phyloP scores from a whole-genome alignment of 768 basidiomycete species.

The Mrakia blollopis region DNA sequence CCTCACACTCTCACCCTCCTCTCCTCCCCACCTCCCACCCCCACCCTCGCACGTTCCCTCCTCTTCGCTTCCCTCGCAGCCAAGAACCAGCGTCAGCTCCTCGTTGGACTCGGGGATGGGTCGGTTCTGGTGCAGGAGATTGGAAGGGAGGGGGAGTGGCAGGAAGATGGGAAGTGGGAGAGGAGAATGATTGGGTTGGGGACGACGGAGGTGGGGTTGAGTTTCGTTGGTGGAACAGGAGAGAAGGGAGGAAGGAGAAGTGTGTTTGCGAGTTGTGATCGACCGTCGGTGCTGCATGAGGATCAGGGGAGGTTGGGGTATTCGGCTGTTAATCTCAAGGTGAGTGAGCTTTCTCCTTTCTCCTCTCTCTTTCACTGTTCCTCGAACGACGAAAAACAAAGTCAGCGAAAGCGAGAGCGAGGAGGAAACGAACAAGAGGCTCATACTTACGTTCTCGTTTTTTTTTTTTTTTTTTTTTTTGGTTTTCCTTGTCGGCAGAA shows the following conservation, averaged over 20 bases:
- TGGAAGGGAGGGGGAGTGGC: not conserved
- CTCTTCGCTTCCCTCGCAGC: constrained; percentile 57
- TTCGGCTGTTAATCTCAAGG: constrained; percentile 70
- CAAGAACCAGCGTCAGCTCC: constrained; percentile 43
- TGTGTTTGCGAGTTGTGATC: constrained; percentile 67
- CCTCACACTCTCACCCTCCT: constrained; percentile 36
- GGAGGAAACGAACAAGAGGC: no score
- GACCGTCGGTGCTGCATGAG: constrained; percentile 66
- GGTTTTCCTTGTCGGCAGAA: no score
- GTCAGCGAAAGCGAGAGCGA: no score
- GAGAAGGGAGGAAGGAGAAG: no score
- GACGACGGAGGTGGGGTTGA: constrained; percentile 10
- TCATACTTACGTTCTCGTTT: no score
- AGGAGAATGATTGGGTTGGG: constrained; percentile 16
- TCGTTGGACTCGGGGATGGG: constrained; percentile 73
- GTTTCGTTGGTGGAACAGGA: not conserved
- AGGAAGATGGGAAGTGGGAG: not conserved
- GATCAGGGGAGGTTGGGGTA: constrained; percentile 56
- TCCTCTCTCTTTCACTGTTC: not conserved
- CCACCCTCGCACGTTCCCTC: constrained; percentile 45
- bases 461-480: not conserved
- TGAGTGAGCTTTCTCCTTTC: constrained; percentile 39
- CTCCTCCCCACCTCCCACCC: constrained; percentile 41
- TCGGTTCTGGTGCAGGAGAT: constrained; percentile 52
- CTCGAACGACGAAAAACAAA: not conserved